phyloP scores from a whole-genome alignment of 352 stramenopile species.

The Thalassiosira hispida region DNA sequence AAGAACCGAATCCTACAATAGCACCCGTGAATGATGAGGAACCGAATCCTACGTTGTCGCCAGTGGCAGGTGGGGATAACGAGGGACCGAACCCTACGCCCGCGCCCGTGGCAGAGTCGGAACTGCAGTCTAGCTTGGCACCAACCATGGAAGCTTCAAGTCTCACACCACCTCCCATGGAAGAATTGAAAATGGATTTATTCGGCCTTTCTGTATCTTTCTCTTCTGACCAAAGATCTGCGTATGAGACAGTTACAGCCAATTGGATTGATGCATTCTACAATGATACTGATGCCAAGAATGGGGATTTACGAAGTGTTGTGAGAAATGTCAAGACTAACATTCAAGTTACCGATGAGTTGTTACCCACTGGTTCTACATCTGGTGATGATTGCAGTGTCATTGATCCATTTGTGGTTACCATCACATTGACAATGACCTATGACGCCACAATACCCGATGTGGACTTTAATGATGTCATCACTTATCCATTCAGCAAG shows the following conservation, averaged over 20 bases:
- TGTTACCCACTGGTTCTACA: not conserved
- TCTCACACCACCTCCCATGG: not conserved
- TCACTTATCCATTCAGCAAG: constrained; percentile 31
- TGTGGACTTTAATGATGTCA: constrained; percentile 24
- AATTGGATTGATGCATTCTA: constrained; percentile 23
- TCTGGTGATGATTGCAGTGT: not conserved
- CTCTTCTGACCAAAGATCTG: not conserved
- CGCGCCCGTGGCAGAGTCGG: too few species aligned
- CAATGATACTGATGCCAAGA: not conserved
- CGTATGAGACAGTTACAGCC: constrained; percentile 3
- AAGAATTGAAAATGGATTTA: constrained; percentile 12
- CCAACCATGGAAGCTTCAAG: not conserved
- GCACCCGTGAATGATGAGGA: not conserved
- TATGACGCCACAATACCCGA: constrained; percentile 6
- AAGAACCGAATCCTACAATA: not conserved
- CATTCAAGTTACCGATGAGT: not conserved
- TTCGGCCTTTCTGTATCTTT: constrained; percentile 3
- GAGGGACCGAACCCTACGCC: too few species aligned
- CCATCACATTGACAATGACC: constrained; percentile 22
- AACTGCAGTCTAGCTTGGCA: too few species aligned
- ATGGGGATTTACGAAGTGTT: not conserved
- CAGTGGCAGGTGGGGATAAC: too few species aligned
- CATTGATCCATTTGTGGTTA: constrained; percentile 11
- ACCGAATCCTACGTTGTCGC: too few species aligned
- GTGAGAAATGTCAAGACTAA: constrained; percentile 2